Evolutionary conservation across 495 filamentous ascomycete genomes (phyloP).

Genomic region (Penicillium dipodomyicola): DNA sequence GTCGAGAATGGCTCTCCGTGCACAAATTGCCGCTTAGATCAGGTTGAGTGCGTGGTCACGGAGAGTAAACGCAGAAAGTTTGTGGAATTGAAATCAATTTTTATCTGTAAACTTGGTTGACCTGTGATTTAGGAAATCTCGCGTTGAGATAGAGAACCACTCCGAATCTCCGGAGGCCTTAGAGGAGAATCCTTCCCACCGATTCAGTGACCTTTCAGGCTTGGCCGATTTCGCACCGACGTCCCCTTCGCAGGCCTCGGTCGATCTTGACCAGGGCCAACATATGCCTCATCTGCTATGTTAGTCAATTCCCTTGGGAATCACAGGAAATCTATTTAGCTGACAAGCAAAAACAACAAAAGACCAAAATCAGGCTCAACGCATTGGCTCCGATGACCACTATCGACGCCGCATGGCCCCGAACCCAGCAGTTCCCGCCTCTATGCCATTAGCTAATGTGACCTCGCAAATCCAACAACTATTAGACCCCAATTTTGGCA

Average conservation of each 20-base stretch:
- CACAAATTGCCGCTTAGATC: conserved; percentile 84
- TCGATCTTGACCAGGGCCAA: conserved; percentile 45
- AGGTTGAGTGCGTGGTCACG: conserved; percentile 83
- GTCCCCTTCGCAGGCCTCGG: conserved; percentile 43
- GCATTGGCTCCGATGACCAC: conserved; percentile 35
- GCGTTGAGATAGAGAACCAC: conserved; percentile 39
- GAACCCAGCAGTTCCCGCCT: conserved; percentile 39
- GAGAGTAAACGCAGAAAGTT: conserved; percentile 85
- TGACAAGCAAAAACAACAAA: conserved; percentile 27
- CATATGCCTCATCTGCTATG: conserved; percentile 51
- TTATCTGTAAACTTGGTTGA: conserved; percentile 15
- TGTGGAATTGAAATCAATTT: conserved; percentile 20
- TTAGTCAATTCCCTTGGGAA: conserved; percentile 24
- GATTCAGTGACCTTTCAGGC: conserved; percentile 31
- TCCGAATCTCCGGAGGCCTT: conserved; percentile 41
- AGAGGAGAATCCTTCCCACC: conserved; percentile 37
- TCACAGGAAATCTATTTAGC: not conserved
- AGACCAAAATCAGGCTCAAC: conserved; percentile 42
- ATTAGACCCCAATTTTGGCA: conserved; percentile 39
- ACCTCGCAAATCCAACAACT: conserved; percentile 43
- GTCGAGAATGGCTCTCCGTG: conserved; percentile 84
- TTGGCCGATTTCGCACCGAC: conserved; percentile 34
- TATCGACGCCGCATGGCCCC: conserved; percentile 38
- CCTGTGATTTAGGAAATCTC: conserved; percentile 40
- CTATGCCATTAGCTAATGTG: conserved; percentile 38